Evolutionary conservation across 129 eudicot species (phyloP).

Genomic region (Tanacetum coccineum): DNA sequence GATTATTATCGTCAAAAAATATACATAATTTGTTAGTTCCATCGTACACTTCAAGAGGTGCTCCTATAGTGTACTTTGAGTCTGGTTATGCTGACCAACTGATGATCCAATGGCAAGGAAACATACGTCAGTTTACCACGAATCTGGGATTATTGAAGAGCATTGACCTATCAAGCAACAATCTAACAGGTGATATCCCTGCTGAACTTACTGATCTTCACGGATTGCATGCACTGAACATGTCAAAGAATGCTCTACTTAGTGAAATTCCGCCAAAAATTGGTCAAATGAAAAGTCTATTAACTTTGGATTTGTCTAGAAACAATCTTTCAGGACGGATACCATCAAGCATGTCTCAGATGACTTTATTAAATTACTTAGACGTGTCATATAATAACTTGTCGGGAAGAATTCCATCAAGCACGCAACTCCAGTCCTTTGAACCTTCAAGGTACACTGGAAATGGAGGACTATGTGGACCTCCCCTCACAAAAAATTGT

Average conservation of each 20-base stretch:
- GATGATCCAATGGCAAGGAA: conserved; percentile 28
- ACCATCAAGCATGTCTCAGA: conserved; percentile 23
- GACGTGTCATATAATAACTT: conserved; percentile 12
- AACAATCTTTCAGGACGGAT: conserved; percentile 37
- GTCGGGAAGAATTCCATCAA: conserved; percentile 10
- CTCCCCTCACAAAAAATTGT: neutral
- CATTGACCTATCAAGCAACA: conserved; percentile 46
- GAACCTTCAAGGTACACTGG: conserved; percentile 12
- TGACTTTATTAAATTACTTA: conserved; percentile 5
- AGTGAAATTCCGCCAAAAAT: conserved; percentile 31
- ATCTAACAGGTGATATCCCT: conserved; percentile 31
- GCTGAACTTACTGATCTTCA: conserved; percentile 14
- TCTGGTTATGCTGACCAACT: conserved; percentile 15
- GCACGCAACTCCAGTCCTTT: conserved; percentile 21
- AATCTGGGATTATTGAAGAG: conserved; percentile 15
- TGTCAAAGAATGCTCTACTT: conserved; percentile 25
- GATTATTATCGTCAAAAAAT: neutral
- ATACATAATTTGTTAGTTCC: neutral
- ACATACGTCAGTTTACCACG: conserved; percentile 10
- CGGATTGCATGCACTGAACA: conserved; percentile 25
- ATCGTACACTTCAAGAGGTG: no score
- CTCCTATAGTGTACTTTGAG: no score
- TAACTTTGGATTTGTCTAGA: conserved; percentile 33
- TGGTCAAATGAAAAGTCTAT: conserved; percentile 22
- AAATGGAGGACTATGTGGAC: conserved; percentile 17